These are phyloP conservation scores for Afroboletus lepidellus DNA, from an alignment of 1,284 basidiomycete genomes.

Conservation along the genomic window DNA sequence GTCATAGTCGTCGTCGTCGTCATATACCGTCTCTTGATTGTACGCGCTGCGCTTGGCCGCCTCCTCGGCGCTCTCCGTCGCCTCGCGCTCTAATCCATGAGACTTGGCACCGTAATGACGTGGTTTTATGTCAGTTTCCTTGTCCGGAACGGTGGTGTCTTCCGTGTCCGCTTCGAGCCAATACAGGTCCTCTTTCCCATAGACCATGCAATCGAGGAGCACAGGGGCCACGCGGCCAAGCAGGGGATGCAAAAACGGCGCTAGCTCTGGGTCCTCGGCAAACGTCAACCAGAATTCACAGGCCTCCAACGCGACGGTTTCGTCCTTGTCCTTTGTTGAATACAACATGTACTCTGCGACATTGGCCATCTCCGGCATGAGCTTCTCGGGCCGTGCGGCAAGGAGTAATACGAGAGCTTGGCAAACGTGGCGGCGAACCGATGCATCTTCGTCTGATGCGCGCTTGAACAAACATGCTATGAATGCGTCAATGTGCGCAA, in stretches of 20 bases:
- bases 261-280: slow-evolving; percentile 89
- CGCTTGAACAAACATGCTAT: slow-evolving; percentile 92
- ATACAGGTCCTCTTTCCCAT: slow-evolving; percentile 94
- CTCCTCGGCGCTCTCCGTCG: slow-evolving; percentile 47
- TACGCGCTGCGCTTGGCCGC: slow-evolving; percentile 59
- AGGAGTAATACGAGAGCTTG: slow-evolving; percentile 93
- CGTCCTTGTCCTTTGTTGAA: slow-evolving; percentile 95
- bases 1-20: slow-evolving; percentile 83
- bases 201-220: slow-evolving; percentile 95
- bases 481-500: slow-evolving; percentile 89
- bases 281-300: slow-evolving; percentile 99
- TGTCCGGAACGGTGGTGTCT: slow-evolving; percentile 89
- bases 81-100: slow-evolving; percentile 81
- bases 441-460: slow-evolving; percentile 90
- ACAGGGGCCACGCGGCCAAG: slow-evolving; percentile 90
- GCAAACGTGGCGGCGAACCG: slow-evolving; percentile 94
- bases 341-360: slow-evolving; percentile 99
- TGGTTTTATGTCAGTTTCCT: slow-evolving; percentile 94
- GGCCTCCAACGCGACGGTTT: slow-evolving; percentile 92
- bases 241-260: slow-evolving; percentile 82
- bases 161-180: slow-evolving; percentile 94
- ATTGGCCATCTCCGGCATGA: slow-evolving; percentile 93
- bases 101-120: slow-evolving; percentile 85
- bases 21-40: slow-evolving; percentile 67
- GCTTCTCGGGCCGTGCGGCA: slow-evolving; percentile 90